These are phyloP conservation scores for Colletotrichum neosansevieriae DNA, from an alignment of 2,329 filamentous ascomycete genomes.

Conservation along the genomic window DNA sequence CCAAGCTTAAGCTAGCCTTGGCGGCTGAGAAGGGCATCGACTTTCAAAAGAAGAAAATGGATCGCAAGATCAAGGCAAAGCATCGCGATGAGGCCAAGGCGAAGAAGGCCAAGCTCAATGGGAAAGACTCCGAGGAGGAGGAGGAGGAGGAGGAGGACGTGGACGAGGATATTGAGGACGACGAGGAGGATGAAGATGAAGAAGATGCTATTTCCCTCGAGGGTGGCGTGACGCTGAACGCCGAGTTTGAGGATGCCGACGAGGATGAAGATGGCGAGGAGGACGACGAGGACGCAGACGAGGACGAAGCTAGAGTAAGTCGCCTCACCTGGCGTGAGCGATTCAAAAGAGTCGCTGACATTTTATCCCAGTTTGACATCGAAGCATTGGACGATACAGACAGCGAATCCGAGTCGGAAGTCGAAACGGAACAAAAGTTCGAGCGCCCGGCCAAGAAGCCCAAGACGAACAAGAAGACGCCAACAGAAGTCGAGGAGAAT, in stretches of 20 bases:
- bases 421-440: slow-evolving; percentile 82
- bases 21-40: slow-evolving; percentile 67
- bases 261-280: slow-evolving; percentile 45
- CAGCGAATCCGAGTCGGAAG: slow-evolving; percentile 73
- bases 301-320: slow-evolving; percentile 43
- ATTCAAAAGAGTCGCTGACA: slow-evolving; percentile 29
- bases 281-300: slow-evolving; percentile 47
- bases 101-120: slow-evolving; percentile 45
- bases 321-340: not conserved
- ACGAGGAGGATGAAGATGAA: slow-evolving; percentile 42
- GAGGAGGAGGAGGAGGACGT: slow-evolving; percentile 48
- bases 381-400: slow-evolving; percentile 72
- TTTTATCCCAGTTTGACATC: slow-evolving; percentile 59
- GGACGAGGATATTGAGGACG: slow-evolving; percentile 48
- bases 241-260: slow-evolving; percentile 38
- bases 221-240: slow-evolving; percentile 47
- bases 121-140: slow-evolving; percentile 42
- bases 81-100: slow-evolving; percentile 48
- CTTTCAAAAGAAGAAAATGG: slow-evolving; percentile 63
- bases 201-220: slow-evolving; percentile 44
- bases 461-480: slow-evolving; percentile 51
- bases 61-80: slow-evolving; percentile 60
- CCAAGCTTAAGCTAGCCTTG: slow-evolving; percentile 66
- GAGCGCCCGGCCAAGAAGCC: slow-evolving; percentile 61
- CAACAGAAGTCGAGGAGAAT: slow-evolving; percentile 53